A percentile compares a stretch with the other conserved stretches of the same genome.
Evolutionary conservation across 108 stramenopile species (phyloP).

Genomic region (Cyclotella atomus): DNA sequence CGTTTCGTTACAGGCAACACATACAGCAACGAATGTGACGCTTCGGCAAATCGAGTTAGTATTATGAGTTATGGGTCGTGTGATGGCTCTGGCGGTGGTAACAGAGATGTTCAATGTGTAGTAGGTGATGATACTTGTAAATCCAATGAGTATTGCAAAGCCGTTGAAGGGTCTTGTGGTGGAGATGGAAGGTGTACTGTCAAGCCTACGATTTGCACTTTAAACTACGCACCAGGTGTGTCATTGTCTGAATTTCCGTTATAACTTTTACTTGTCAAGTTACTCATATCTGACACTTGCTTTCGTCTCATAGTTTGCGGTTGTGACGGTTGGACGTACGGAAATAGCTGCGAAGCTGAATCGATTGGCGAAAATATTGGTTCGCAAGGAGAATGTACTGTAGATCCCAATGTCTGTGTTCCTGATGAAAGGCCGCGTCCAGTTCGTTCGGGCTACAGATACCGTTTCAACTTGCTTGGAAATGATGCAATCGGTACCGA

Average conservation of each 20-base stretch:
- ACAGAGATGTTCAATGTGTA: not conserved
- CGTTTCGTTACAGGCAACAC: not conserved
- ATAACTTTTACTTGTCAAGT: too few relatives aligned
- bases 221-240: conserved; percentile 4
- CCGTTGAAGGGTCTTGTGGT: not conserved
- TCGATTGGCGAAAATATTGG: conserved; percentile 13
- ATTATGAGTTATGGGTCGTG: not conserved
- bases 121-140: conserved; percentile 7
- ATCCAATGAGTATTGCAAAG: conserved; percentile 12
- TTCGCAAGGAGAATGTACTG: not conserved
- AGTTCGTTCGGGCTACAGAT: conserved; percentile 11
- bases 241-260: too few relatives aligned
- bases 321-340: conserved; percentile 14
- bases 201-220: not conserved
- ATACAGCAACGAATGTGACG: conserved; percentile 8
- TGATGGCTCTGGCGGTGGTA: conserved; percentile 4
- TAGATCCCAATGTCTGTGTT: not conserved
- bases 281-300: too few relatives aligned
- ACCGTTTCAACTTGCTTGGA: conserved; percentile 5
- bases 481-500: not conserved
- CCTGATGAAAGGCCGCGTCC: conserved; percentile 15
- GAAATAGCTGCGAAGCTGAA: conserved; percentile 1
- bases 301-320: conserved; percentile 2
- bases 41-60: conserved; percentile 1
- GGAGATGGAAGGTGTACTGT: conserved; percentile 10